Percentiles rank a stretch among this genome's conserved stretches.
phyloP scores from a whole-genome alignment of 2,329 filamentous ascomycete genomes.

The Colletotrichum sp. region DNA sequence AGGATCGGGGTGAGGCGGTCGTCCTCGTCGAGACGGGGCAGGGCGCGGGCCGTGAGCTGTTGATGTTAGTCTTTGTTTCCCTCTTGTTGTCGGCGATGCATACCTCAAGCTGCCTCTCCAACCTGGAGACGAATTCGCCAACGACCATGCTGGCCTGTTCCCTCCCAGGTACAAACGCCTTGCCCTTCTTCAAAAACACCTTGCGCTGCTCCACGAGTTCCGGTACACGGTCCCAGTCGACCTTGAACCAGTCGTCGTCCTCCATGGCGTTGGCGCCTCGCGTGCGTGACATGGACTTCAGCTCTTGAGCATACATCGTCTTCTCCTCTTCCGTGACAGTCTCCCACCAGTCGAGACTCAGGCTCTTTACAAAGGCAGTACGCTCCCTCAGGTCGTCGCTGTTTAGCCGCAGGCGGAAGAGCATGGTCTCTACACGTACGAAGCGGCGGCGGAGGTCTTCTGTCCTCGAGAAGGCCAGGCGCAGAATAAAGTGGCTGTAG shows the following conservation, averaged over 20 bases:
- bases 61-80: neutral
- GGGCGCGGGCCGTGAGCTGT: slow-evolving; percentile 84
- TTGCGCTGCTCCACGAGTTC: slow-evolving; percentile 83
- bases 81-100: neutral
- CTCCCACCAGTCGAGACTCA: slow-evolving; percentile 93
- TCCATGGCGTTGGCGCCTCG: slow-evolving; percentile 57
- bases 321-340: slow-evolving; percentile 81
- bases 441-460: slow-evolving; percentile 91
- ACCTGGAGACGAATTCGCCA: slow-evolving; percentile 78
- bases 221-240: slow-evolving; percentile 92
- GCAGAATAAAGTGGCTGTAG: slow-evolving; percentile 96
- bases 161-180: slow-evolving; percentile 86
- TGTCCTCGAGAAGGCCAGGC: slow-evolving; percentile 89
- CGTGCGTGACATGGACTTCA: slow-evolving; percentile 57
- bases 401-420: slow-evolving; percentile 84
- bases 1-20: slow-evolving; percentile 78
- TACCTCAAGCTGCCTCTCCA: slow-evolving; percentile 80
- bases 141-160: slow-evolving; percentile 91
- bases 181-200: slow-evolving; percentile 79
- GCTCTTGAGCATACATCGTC: slow-evolving; percentile 62
- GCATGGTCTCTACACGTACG: slow-evolving; percentile 82
- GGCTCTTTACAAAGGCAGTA: slow-evolving; percentile 74
- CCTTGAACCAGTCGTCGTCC: slow-evolving; percentile 92
- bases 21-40: slow-evolving; percentile 94
- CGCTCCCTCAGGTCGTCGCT: slow-evolving; percentile 78